Conservation (phyloP, 345 rosid genomes). For the Excoecaria agallocha region DNA sequence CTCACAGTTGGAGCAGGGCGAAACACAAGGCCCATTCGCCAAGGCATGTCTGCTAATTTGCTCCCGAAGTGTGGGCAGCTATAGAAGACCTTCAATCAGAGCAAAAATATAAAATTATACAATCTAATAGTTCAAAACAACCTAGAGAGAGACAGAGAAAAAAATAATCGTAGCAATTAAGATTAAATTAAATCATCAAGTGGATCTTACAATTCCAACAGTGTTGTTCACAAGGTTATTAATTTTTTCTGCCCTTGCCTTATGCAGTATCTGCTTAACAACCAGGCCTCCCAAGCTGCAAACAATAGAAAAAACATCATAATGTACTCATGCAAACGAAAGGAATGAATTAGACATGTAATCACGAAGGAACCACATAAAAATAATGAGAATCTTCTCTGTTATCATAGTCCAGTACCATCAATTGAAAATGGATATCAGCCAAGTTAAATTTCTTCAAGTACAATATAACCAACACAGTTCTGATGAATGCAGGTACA, state of each 20-base stretch:
- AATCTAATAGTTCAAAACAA: not conserved
- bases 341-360: not conserved
- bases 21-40: conserved; percentile 94
- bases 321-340: conserved; percentile 2
- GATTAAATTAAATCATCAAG: conserved; percentile 9
- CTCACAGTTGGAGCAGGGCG: conserved; percentile 97
- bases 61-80: conserved; percentile 99
- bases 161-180: not conserved
- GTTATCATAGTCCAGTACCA: not conserved
- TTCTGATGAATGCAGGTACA: not conserved
- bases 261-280: conserved; percentile 87
- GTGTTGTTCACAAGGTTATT: conserved; percentile 81
- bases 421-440: not conserved
- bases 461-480: not conserved
- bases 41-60: conserved; percentile 97
- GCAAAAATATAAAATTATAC: conserved; percentile 5
- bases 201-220: conserved; percentile 72
- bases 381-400: conserved; percentile 3
- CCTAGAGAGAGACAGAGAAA: not conserved
- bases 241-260: conserved; percentile 79
- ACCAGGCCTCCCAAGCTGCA: conserved; percentile 98
- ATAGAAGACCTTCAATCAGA: conserved; percentile 71
- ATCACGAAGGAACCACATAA: not conserved
- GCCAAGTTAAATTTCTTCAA: not conserved
- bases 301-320: conserved; percentile 7